Evolutionary conservation across 441 rosid genomes (phyloP), one percentile per base, ranked within the genome.

Genomic region (Populus hybrid): DNA sequence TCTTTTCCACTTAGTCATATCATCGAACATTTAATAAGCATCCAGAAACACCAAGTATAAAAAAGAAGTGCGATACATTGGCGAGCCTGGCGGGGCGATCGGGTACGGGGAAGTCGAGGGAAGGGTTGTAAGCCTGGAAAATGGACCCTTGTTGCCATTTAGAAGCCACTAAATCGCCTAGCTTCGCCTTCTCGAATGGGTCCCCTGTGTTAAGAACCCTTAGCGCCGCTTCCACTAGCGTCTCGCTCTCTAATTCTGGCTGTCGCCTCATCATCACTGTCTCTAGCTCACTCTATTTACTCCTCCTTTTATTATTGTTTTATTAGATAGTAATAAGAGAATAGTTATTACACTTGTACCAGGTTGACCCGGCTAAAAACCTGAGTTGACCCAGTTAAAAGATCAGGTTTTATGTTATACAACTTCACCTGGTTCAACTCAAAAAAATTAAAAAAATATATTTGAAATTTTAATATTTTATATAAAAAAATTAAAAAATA

Each of bases 71-170:
- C 10, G 72, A 5, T 80, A 91, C 98, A 68, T 89, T 76, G 80
- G 90, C 14, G 81, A 89, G 93, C 67, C 99, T 84, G 74, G 95
- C 94, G 5, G 96, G 97, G 50, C 93, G 94, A 36, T 92, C 93
- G 10, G 96, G 91, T 3, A 90, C 89, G n/a, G 89, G 64, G 66
- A 92, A 82, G 82, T 91, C 86, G n/a, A 83, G 46, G 61, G 85
- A 74, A 23, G 90, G 87, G 74, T 85, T 75, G 86, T 89, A 93
- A 9, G 96, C 81, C 5, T 71, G 83, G 38, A 87, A 38, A 79
- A 93, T 88, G 75, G 81, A 68, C 24, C 99, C 99, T 80, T 85
- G 84, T 16, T 92, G 97, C 98, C 99, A 91, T 82, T 82, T 78
- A 57, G 86, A 69, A 23, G 98, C 96, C 11, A 88, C 80, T 8